A percentile compares a stretch with the other conserved stretches of the same genome.
Conservation (phyloP, 768 basidiomycete genomes). For the Boletus coccyginus region DNA sequence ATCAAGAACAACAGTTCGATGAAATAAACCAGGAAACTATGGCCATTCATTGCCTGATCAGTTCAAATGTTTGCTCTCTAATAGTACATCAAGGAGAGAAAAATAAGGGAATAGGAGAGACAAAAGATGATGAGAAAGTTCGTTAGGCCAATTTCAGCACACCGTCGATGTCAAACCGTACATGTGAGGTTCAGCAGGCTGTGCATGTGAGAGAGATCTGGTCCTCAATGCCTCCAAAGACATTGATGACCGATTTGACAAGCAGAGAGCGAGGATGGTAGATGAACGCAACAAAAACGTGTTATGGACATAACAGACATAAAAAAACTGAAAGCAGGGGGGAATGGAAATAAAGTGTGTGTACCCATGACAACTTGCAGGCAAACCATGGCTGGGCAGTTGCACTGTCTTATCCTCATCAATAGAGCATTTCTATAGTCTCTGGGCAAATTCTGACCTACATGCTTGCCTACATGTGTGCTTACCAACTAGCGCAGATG, state of each 20-base stretch:
- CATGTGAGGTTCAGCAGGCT: conserved; percentile 1
- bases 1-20: background rate
- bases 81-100: background rate
- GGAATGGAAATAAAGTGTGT: background rate
- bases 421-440: conserved; percentile 14
- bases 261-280: background rate
- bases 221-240: background rate
- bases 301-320: background rate
- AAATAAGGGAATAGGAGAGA: background rate
- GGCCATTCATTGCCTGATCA: conserved; percentile 1
- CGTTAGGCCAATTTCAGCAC: background rate
- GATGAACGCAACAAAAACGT: background rate
- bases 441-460: conserved; percentile 9
- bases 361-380: conserved; percentile 5
- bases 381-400: background rate
- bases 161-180: background rate
- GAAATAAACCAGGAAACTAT: background rate
- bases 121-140: background rate
- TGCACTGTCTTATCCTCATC: background rate
- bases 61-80: background rate
- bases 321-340: background rate
- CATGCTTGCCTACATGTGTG: too few species aligned
- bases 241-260: background rate
- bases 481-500: background rate
- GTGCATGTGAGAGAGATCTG: background rate